These are phyloP conservation scores for Neofusicoccum kwambonambiense DNA, from an alignment of 2,329 filamentous ascomycete genomes.

Conservation along the genomic window DNA sequence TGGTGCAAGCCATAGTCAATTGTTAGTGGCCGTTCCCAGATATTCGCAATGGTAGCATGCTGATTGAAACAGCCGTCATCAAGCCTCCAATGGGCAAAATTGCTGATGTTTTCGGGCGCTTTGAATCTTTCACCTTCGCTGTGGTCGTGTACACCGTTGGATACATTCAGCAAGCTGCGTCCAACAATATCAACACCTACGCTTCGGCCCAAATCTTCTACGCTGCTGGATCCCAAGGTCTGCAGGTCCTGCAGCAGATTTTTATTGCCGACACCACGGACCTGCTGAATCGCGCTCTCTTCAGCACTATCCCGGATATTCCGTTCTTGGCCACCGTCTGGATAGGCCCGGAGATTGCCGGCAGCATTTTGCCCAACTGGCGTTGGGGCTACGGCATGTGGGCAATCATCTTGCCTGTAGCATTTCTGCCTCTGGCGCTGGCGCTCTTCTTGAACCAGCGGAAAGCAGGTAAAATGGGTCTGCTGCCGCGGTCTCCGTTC, in stretches of 20 bases:
- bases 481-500: constrained; percentile 42
- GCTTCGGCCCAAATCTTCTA: constrained; percentile 61
- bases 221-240: constrained; percentile 58
- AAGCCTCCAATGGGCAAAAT: constrained; percentile 63
- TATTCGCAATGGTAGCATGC: neutral
- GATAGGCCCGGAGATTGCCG: constrained; percentile 56
- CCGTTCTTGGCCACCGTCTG: constrained; percentile 63
- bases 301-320: constrained; percentile 58
- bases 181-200: constrained; percentile 53
- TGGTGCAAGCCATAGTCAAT: constrained; percentile 64
- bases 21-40: constrained; percentile 35
- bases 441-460: constrained; percentile 54
- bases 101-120: constrained; percentile 61
- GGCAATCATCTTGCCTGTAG: constrained; percentile 58
- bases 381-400: constrained; percentile 64
- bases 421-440: constrained; percentile 55
- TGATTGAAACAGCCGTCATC: constrained; percentile 47
- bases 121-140: constrained; percentile 57
- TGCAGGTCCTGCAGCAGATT: constrained; percentile 62
- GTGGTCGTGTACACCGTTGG: constrained; percentile 57
- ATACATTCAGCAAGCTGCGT: constrained; percentile 58
- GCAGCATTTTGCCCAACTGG: constrained; percentile 54
- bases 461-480: constrained; percentile 50
- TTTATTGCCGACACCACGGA: constrained; percentile 64
- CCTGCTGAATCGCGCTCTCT: constrained; percentile 59